Percentiles rank a stretch among this genome's conserved stretches.
These are phyloP conservation scores for Loxodes magnus DNA, from an alignment of 73 alveolate genomes.

Conservation along the genomic window DNA sequence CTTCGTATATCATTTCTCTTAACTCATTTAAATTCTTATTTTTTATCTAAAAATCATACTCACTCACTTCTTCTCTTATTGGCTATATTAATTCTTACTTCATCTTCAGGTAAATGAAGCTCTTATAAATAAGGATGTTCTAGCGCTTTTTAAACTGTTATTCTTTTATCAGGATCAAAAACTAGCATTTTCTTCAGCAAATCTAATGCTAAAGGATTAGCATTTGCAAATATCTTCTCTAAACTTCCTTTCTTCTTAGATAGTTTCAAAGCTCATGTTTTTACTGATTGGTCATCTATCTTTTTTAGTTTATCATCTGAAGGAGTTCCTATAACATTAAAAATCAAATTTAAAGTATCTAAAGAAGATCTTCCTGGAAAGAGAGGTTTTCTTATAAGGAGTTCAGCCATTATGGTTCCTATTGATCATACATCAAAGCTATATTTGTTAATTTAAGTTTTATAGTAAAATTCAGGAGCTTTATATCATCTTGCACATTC, in stretches of 20 bases:
- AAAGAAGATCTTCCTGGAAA: too few species aligned
- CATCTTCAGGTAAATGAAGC: slow-evolving; percentile 74
- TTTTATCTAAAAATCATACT: too few species aligned
- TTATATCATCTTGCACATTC: slow-evolving; percentile 89
- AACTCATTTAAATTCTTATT: too few species aligned
- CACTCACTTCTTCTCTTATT: too few species aligned
- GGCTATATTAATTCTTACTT: too few species aligned
- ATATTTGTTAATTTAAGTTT: slow-evolving; percentile 65
- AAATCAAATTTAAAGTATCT: too few species aligned
- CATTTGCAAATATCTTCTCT: slow-evolving; percentile 63
- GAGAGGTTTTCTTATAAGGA: slow-evolving; percentile 61
- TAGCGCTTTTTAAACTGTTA: slow-evolving; percentile 68
- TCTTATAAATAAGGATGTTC: slow-evolving; percentile 88
- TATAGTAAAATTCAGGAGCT: slow-evolving; percentile 91
- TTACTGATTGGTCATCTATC: too few species aligned
- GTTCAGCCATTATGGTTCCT: slow-evolving; percentile 78
- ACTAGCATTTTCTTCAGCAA: slow-evolving; percentile 79
- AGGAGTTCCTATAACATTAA: too few species aligned
- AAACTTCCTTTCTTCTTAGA: too few species aligned
- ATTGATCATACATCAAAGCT: slow-evolving; percentile 82
- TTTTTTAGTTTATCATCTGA: too few species aligned
- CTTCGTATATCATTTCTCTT: too few species aligned
- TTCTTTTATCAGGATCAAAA: slow-evolving; percentile 69
- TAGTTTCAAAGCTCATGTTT: too few species aligned
- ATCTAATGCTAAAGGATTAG: slow-evolving; percentile 72